These are phyloP conservation scores for Herpotrichia juniperi DNA, from an alignment of 2,329 filamentous ascomycete species.

Conservation along the genomic window DNA sequence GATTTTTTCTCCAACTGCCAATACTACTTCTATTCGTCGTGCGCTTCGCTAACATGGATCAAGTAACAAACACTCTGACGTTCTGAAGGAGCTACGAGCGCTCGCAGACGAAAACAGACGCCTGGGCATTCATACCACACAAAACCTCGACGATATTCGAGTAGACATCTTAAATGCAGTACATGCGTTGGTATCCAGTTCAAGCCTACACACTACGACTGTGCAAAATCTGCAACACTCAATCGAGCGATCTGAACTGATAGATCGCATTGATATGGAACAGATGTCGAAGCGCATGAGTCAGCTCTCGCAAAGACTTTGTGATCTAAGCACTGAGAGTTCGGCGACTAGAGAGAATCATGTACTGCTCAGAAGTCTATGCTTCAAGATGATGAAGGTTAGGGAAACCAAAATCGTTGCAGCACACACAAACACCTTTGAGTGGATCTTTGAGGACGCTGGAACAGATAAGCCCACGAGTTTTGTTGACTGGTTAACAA, in stretches of 20 bases:
- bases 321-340: background rate
- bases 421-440: background rate
- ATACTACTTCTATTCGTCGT: background rate
- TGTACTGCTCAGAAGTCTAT: no score
- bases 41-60: no score
- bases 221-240: background rate
- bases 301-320: slow-evolving; percentile 1
- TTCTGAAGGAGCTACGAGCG: background rate
- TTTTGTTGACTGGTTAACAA: slow-evolving; percentile 20
- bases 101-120: background rate
- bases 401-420: no score
- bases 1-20: background rate
- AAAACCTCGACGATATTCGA: background rate
- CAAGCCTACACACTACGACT: background rate
- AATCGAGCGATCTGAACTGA: background rate
- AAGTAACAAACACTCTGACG: background rate
- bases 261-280: background rate
- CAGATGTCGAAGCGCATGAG: background rate
- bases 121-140: background rate
- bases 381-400: no score
- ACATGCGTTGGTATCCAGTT: background rate
- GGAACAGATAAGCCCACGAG: background rate
- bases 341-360: no score
- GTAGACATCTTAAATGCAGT: background rate
- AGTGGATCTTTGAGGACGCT: background rate